phyloP scores from a whole-genome alignment of 73 alveolate genomes.

The Paramecium sonneborni region DNA sequence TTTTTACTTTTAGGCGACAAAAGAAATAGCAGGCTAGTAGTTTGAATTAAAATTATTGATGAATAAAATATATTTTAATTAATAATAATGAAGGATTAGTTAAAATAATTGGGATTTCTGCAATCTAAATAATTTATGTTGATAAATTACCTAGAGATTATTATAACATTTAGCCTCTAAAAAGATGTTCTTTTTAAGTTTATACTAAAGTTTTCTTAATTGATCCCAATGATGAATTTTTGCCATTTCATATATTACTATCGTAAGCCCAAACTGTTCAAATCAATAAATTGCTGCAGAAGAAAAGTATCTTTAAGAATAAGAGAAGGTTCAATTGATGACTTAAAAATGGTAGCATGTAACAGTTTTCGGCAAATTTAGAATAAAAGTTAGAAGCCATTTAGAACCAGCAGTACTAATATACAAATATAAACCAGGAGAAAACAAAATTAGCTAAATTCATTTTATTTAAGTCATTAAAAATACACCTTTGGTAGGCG shows the following conservation, averaged over 20 bases:
- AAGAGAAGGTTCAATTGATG: conserved; percentile 20
- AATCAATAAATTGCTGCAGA: conserved; percentile 46
- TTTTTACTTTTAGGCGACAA: not conserved
- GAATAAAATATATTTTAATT: not conserved
- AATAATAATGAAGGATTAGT: conserved; percentile 15
- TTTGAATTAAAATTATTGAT: not conserved
- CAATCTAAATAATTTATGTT: conserved; percentile 40
- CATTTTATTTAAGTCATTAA: conserved; percentile 49
- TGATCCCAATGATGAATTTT: conserved; percentile 67
- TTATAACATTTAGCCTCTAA: not conserved
- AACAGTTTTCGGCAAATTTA: not conserved
- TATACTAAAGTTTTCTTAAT: conserved; percentile 51
- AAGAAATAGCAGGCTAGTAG: not conserved
- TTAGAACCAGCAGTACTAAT: conserved; percentile 59
- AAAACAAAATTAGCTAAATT: conserved; percentile 37
- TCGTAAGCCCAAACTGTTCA: conserved; percentile 28
- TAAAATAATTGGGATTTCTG: conserved; percentile 64
- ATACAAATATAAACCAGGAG: conserved; percentile 45
- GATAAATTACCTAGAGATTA: conserved; percentile 63
- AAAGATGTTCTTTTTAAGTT: conserved; percentile 31
- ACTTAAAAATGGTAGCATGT: conserved; percentile 15
- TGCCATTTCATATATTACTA: conserved; percentile 42
- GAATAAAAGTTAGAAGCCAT: conserved; percentile 5
- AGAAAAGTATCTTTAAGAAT: conserved; percentile 23
- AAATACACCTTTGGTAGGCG: conserved; percentile 21